Base-by-base conservation (phyloP, 768 basidiomycete genomes). In the Termitomyces sp. region DNA sequence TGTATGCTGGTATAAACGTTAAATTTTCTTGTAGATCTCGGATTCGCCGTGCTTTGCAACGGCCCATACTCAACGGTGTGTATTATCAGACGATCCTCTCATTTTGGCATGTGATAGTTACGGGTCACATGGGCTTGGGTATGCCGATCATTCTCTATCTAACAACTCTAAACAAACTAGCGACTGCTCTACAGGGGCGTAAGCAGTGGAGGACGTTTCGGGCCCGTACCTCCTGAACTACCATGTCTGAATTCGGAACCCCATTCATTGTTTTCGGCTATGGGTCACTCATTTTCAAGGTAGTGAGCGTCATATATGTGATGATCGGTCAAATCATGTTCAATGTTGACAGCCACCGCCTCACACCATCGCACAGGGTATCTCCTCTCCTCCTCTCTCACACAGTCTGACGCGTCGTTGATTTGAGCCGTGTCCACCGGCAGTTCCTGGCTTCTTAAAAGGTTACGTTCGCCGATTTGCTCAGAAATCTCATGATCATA, bases 261-360 rank as follows among this genome's bases (percentile, higher is more conserved):
- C 71, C 75, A 3, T 94, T 86, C 67, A 76, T 90, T 52, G 89
- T 96, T 12, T 97, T 96, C 63, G 93, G 93, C 30, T 97, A 97
- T 63, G 94, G 94, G 11, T 94, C 91, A 6, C 78, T 97, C 40
- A 94, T 96, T 56, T 96, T 89, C 80, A 95, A 93, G 81, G 93
- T 87, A 65, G 40, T 25, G 58, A 65, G 32, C 32, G 58, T 56
- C 25, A 46, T 11, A n/a, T 27, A 39, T 10, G 4, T 14, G 28
- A n/a, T 21, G 8, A n/a, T 37, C 17, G 16, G 27, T 16, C 4
- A 28, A 50, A 19, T 25, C 37, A 57, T 39, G 27, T 52, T 49
- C 0, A 55, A 21, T 17, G 34, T 19, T 37, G 41, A 23, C 50
- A 95, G 93, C 91, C 91, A 30, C 91, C 91, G 14, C 91, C 91